phyloP scores from a whole-genome alignment of 1,139 yeast species.

The Arxiozyma slooffiae region DNA sequence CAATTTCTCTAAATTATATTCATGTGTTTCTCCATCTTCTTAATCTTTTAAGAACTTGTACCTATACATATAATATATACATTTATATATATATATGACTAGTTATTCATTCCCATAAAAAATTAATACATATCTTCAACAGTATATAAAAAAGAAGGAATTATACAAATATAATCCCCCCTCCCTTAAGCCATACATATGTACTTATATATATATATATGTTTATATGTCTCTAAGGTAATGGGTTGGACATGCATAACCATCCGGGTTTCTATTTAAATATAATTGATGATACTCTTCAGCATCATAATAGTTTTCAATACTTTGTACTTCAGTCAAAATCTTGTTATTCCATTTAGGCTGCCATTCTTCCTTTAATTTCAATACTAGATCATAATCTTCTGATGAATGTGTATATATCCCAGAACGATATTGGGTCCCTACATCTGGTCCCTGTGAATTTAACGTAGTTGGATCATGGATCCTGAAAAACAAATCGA shows the following conservation, averaged over 20 bases:
- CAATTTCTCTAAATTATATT: constrained; percentile 3
- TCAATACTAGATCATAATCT: constrained; percentile 38
- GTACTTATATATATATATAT: constrained; percentile 3
- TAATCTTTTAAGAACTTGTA: neutral
- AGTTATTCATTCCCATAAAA: neutral
- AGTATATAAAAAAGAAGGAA: constrained; percentile 4
- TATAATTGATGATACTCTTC: constrained; percentile 88
- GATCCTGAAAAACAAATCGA: constrained; percentile 80
- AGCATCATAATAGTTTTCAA: constrained; percentile 73
- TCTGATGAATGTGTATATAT: constrained; percentile 52
- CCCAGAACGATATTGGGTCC: constrained; percentile 78
- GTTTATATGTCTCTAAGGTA: constrained; percentile 41
- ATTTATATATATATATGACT: neutral
- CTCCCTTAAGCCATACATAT: too few species aligned
- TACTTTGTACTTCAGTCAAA: constrained; percentile 61
- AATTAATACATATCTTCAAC: constrained; percentile 10
- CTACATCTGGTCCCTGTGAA: constrained; percentile 73
- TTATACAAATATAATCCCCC: neutral
- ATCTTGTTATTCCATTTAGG: constrained; percentile 47
- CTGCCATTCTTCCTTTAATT: constrained; percentile 40
- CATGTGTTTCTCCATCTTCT: neutral
- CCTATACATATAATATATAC: neutral
- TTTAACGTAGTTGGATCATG: constrained; percentile 67
- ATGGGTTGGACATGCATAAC: constrained; percentile 87
- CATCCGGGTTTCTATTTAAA: constrained; percentile 66